Percentiles rank a stretch among this genome's conserved stretches.
Conservation (phyloP, 225 moss, liverwort and hornwort species). For the Pleurozium schreberi region DNA sequence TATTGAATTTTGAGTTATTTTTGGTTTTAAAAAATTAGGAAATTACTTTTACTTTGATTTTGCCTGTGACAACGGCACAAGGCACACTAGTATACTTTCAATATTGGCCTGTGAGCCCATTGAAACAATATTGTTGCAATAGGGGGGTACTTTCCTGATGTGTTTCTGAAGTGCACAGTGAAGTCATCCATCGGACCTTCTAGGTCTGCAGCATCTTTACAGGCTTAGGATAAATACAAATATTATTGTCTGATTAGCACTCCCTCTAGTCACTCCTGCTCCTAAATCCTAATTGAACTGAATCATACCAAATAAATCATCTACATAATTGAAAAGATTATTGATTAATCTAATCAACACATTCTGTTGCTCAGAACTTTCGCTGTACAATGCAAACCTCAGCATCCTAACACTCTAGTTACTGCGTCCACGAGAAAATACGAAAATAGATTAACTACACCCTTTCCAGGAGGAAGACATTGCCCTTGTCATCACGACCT, state of each 20-base stretch:
- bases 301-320: background rate
- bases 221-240: background rate
- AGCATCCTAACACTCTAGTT: background rate
- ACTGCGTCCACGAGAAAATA: background rate
- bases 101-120: no score
- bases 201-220: background rate
- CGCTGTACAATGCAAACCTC: background rate
- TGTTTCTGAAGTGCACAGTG: background rate
- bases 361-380: background rate
- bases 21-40: no score
- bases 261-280: background rate
- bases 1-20: no score
- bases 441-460: background rate
- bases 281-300: background rate
- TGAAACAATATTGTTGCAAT: no score
- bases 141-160: no score
- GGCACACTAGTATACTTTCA: no score
- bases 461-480: slow-evolving; percentile 68
- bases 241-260: background rate
- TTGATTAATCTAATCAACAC: background rate
- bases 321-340: background rate
- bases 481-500: slow-evolving; percentile 85
- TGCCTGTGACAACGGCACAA: no score
- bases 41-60: no score
- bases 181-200: background rate